Evolutionary conservation across 1,284 basidiomycete genomes (phyloP).

Genomic region (Sanghuangporus sanghuang): DNA sequence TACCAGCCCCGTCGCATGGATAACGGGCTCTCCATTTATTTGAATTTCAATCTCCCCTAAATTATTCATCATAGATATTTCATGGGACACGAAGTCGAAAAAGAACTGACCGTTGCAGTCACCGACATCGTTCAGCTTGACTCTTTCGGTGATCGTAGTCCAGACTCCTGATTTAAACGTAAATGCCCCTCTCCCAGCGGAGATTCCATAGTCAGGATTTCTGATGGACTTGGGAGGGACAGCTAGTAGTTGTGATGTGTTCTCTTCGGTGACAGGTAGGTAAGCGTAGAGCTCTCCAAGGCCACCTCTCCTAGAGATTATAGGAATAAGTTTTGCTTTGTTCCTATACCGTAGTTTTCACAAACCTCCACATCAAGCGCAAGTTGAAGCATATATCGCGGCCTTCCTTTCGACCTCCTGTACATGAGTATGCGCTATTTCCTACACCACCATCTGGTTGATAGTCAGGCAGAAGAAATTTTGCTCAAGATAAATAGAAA

Average conservation of each 20-base stretch:
- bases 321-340: too few species aligned
- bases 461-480: neutral
- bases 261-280: slow-evolving; percentile 22
- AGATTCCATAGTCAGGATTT: slow-evolving; percentile 27
- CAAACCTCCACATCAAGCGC: slow-evolving; percentile 27
- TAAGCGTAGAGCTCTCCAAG: slow-evolving; percentile 30
- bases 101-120: slow-evolving; percentile 19
- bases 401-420: slow-evolving; percentile 25
- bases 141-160: slow-evolving; percentile 33
- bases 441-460: slow-evolving; percentile 20
- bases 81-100: neutral
- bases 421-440: slow-evolving; percentile 24
- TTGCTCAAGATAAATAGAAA: neutral
- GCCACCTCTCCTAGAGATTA: slow-evolving; percentile 16
- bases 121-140: slow-evolving; percentile 36
- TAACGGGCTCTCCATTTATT: slow-evolving; percentile 23
- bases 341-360: neutral
- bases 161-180: slow-evolving; percentile 28
- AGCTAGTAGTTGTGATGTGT: slow-evolving; percentile 20
- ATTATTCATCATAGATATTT: neutral
- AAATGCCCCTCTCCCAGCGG: slow-evolving; percentile 25
- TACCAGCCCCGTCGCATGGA: slow-evolving; percentile 21
- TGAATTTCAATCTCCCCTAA: slow-evolving; percentile 25
- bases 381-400: slow-evolving; percentile 27
- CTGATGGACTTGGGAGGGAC: slow-evolving; percentile 23